phyloP scores from a whole-genome alignment of 331 rosid species.

The Malus hybrid region DNA sequence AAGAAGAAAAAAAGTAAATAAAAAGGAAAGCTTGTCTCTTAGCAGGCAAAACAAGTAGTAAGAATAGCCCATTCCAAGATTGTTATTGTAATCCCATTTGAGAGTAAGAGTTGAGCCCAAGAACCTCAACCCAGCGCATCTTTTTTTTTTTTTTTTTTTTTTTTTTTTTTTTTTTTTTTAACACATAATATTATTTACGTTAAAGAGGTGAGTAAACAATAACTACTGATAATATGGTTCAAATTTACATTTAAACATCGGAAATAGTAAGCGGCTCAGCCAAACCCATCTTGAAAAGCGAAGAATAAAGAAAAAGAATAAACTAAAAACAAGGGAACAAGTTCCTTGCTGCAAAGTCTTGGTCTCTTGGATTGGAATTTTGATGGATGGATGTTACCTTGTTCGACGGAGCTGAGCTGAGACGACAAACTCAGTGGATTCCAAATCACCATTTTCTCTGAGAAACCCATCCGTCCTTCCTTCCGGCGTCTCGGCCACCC shows the following conservation, averaged over 20 bases:
- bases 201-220: too few relatives aligned
- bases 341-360: background rate
- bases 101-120: background rate
- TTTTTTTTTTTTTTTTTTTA: too few relatives aligned
- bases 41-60: background rate
- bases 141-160: fast-evolving
- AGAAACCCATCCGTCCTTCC: background rate
- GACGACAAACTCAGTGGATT: background rate
- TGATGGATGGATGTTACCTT: background rate
- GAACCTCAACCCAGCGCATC: background rate
- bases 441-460: background rate
- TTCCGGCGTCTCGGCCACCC: background rate
- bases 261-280: too few relatives aligned
- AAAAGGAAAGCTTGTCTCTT: background rate
- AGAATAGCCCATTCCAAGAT: too few relatives aligned
- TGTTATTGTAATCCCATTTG: background rate
- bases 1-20: background rate
- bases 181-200: too few relatives aligned
- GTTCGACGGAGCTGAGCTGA: background rate
- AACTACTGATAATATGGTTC: fast-evolving
- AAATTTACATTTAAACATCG: too few relatives aligned
- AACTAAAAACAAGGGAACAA: background rate
- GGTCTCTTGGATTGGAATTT: background rate
- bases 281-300: background rate
- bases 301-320: background rate